Conservation (phyloP, 176 grass and related monocot species). For the Musa itinerans region DNA sequence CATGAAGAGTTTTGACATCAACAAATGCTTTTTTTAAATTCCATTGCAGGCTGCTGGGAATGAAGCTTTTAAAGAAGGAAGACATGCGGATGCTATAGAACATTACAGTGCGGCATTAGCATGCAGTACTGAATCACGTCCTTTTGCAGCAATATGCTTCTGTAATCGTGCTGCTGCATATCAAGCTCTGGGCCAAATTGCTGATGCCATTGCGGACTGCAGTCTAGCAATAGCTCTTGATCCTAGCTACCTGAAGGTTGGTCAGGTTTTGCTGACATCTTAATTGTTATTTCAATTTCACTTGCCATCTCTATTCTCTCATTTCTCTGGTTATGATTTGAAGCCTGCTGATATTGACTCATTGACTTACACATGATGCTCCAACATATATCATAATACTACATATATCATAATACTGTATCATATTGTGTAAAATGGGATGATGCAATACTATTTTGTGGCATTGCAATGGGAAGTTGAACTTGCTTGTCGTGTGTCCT, state of each 20-base stretch:
- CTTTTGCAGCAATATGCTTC: slow-evolving; percentile 69
- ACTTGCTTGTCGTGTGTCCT: too few species aligned
- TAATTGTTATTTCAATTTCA: neutral
- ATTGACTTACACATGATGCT: neutral
- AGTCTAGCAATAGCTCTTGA: slow-evolving; percentile 77
- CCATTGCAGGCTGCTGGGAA: slow-evolving; percentile 62
- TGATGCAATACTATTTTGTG: too few species aligned
- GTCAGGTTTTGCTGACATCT: neutral
- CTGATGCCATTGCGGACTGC: slow-evolving; percentile 89
- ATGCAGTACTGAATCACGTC: slow-evolving; percentile 47
- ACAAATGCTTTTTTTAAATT: neutral
- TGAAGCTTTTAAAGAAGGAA: slow-evolving; percentile 74
- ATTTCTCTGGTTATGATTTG: neutral
- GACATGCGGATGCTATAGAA: slow-evolving; percentile 70
- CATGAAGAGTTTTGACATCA: too few species aligned
- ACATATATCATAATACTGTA: neutral
- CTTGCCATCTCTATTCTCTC: neutral
- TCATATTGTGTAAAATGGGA: neutral
- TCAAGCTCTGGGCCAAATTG: slow-evolving; percentile 68
- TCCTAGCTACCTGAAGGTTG: slow-evolving; percentile 61
- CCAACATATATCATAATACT: neutral
- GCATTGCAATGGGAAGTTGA: too few species aligned
- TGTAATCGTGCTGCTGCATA: slow-evolving; percentile 84
- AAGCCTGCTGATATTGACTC: neutral
- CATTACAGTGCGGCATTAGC: slow-evolving; percentile 64